phyloP scores from a whole-genome alignment of 1,139 yeast genomes.

The Yamadazyma songkhlaensis region DNA sequence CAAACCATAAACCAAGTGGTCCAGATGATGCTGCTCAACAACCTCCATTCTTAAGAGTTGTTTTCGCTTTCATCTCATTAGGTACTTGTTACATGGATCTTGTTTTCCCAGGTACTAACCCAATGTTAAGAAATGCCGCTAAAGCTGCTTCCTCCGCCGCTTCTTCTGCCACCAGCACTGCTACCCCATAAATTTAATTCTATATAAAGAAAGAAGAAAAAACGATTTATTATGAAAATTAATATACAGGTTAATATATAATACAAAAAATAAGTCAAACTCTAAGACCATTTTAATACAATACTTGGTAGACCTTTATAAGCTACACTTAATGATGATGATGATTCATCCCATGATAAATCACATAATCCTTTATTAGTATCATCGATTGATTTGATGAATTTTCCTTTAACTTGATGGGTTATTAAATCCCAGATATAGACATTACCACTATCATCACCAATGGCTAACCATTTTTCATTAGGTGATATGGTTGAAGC shows the following conservation, averaged over 20 bases:
- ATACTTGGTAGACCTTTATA: constrained; percentile 45
- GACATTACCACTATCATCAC: constrained; percentile 60
- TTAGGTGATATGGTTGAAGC: constrained; percentile 52
- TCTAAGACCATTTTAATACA: constrained; percentile 18
- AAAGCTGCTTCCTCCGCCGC: constrained; percentile 19
- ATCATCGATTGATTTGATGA: constrained; percentile 1
- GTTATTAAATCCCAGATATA: constrained; percentile 45
- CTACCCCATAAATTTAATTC: constrained; percentile 2
- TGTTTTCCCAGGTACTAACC: constrained; percentile 36
- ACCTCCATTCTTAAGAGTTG: constrained; percentile 43
- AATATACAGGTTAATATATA: constrained; percentile 4
- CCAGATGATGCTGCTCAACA: constrained; percentile 22
- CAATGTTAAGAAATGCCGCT: constrained; percentile 23
- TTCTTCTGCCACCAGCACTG: constrained; percentile 19
- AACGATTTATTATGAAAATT: constrained; percentile 2
- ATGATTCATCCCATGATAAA: constrained; percentile 40
- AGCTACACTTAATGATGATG: constrained; percentile 34
- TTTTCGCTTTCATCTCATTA: constrained; percentile 47
- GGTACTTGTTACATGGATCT: constrained; percentile 54
- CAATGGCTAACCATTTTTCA: constrained; percentile 51
- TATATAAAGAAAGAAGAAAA: background rate
- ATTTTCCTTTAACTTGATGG: background rate
- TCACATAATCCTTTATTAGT: constrained; percentile 35
- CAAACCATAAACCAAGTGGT: constrained; percentile 33
- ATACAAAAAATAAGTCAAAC: constrained; percentile 1